Evolutionary conservation across 148 eudicot species (phyloP), one percentile per base, ranked within the genome.

Genomic region (Mesembryanthemum crystallinum): DNA sequence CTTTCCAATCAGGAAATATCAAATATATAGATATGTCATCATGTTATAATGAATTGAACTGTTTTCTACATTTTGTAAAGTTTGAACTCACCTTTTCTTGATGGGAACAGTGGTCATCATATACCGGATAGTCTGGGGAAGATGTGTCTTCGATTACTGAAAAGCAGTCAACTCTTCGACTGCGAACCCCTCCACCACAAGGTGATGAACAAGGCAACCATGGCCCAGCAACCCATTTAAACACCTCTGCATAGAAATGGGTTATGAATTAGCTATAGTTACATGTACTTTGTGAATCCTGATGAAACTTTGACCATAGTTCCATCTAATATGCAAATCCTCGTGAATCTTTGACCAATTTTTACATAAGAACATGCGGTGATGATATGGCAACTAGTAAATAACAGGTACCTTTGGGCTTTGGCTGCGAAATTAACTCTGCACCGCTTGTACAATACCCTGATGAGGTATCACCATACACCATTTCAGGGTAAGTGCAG

Each of bases 371-470:
- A 35, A 45, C 49, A 45, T 11, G 14, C 11, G 9, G 9, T 45
- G 49, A 13, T 35, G 27, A 21, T 6, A 30, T 8, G n/a, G 27
- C 20, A 35, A 39, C 15, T 37, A 20, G 47, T 21, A 35, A 13
- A 43, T 70, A 0, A 15, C 0, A 35, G 8, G 1, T 69, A 82
- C 85, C 85, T 82, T 75, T 78, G 30, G 85, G 85, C 37, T 82
- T 82, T 3, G 85, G 79, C 39, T 82, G 79, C 63, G 78, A 64
- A 70, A 82, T 78, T 27, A 78, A 69, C 42, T 71, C 73, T 47
- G 85, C 85, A 71, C 85, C 82, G 54, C 58, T 74, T 75, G 30
- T 70, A 43, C 82, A 82, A 57, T 78, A 78, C 25, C 85, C 85
- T 70, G 59, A 78, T 13, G 80, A 73, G 64, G 51, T 28, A 61